These are phyloP conservation scores for Monosporascus sp. DNA, from an alignment of 2,329 filamentous ascomycete genomes.

Conservation along the genomic window DNA sequence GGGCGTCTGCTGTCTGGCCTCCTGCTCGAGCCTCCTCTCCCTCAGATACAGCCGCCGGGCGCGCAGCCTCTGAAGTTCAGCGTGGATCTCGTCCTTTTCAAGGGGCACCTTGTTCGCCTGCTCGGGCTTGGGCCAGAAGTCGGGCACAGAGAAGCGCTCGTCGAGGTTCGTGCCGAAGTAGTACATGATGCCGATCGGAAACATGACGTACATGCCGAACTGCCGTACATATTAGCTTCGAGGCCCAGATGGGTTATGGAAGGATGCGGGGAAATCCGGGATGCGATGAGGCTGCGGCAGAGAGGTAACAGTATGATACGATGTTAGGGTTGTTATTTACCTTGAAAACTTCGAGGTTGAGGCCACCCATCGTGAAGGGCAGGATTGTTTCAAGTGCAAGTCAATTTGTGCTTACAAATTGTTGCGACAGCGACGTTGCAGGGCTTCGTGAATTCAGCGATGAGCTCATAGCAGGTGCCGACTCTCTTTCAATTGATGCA, in stretches of 20 bases:
- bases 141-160: conserved; percentile 77
- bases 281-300: conserved; percentile 1
- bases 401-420: not conserved
- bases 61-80: conserved; percentile 71
- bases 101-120: conserved; percentile 72
- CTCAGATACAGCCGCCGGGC: conserved; percentile 66
- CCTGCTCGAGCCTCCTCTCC: conserved; percentile 50
- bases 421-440: not conserved
- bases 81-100: conserved; percentile 75
- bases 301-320: not conserved
- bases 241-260: conserved; percentile 2
- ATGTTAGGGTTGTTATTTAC: conserved; percentile 38
- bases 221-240: conserved; percentile 30
- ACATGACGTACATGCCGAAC: conserved; percentile 99
- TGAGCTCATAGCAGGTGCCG: not conserved
- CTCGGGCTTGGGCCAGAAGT: conserved; percentile 87
- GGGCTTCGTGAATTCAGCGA: not conserved
- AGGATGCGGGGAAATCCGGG: not conserved
- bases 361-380: conserved; percentile 59
- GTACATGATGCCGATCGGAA: conserved; percentile 99
- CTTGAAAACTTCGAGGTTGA: conserved; percentile 94
- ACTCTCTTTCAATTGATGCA: not conserved
- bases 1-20: conserved; percentile 25
- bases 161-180: conserved; percentile 99
- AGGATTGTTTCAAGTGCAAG: not conserved